A percentile compares a stretch with the other conserved stretches of the same genome.
These are phyloP conservation scores for Aphanomyces invadans DNA, from an alignment of 352 stramenopile genomes.

Conservation along the genomic window DNA sequence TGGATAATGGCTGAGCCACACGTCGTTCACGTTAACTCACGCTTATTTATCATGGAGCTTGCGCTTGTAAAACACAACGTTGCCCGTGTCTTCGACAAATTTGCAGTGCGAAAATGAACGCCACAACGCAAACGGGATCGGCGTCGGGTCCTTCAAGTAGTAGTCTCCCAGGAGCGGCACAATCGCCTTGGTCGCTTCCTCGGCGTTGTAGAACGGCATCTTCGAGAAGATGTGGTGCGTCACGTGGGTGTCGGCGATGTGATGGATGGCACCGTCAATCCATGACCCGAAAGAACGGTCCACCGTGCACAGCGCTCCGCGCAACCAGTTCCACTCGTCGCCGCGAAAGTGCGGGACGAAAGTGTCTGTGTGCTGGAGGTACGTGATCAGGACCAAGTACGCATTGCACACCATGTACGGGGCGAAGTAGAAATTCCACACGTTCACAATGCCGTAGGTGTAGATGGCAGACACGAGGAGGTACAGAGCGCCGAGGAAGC, in stretches of 20 bases:
- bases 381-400: conserved; percentile 97
- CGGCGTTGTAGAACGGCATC: conserved; percentile 98
- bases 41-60: conserved; percentile 26
- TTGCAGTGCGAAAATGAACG: conserved; percentile 89
- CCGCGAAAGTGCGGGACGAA: conserved; percentile 95
- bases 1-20: background rate
- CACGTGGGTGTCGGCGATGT: conserved; percentile 97
- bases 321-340: conserved; percentile 94
- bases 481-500: conserved; percentile 67
- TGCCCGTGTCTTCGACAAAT: conserved; percentile 90
- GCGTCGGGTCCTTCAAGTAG: conserved; percentile 92
- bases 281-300: conserved; percentile 95
- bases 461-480: conserved; percentile 47
- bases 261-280: conserved; percentile 95
- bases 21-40: background rate
- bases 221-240: conserved; percentile 98
- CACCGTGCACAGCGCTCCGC: conserved; percentile 94
- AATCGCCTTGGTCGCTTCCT: conserved; percentile 91
- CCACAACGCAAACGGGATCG: conserved; percentile 87
- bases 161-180: conserved; percentile 91
- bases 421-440: conserved; percentile 92
- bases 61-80: conserved; percentile 88
- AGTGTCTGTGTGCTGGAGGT: conserved; percentile 97
- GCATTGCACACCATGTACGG: conserved; percentile 95
- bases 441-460: conserved; percentile 63